These are phyloP conservation scores for Blastocystis sp. DNA, from an alignment of 352 stramenopile genomes.

Conservation along the genomic window DNA sequence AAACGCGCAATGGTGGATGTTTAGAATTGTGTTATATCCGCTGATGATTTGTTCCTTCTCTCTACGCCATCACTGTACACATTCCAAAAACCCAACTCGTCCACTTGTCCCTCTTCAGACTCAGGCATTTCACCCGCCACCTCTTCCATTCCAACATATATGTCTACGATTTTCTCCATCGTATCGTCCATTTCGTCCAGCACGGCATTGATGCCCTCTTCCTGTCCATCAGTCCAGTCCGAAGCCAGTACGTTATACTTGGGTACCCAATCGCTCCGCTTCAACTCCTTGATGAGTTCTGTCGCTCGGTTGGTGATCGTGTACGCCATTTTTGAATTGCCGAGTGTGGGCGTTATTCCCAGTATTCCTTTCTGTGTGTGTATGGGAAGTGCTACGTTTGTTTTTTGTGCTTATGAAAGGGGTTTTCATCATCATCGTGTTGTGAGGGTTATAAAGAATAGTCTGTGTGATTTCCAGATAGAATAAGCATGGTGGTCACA, in stretches of 20 bases:
- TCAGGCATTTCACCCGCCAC: neutral
- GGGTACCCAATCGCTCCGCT: slow-evolving; percentile 53
- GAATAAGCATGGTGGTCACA: no score
- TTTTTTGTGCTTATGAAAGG: no score
- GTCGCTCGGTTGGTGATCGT: slow-evolving; percentile 43
- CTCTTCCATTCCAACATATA: slow-evolving; percentile 43
- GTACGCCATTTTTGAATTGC: slow-evolving; percentile 21
- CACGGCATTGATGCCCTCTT: slow-evolving; percentile 47
- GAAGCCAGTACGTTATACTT: slow-evolving; percentile 20
- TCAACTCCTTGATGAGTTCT: slow-evolving; percentile 55
- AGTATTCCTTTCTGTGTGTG: no score
- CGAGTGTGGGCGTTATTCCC: no score
- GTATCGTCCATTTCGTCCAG: slow-evolving; percentile 51
- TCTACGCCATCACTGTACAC: neutral
- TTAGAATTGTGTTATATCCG: slow-evolving; percentile 46
- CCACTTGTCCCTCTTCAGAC: no score
- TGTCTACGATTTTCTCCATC: slow-evolving; percentile 23
- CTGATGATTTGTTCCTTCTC: slow-evolving; percentile 22
- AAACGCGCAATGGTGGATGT: slow-evolving; percentile 39
- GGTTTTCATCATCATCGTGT: no score
- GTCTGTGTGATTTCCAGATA: no score
- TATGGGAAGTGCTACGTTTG: no score
- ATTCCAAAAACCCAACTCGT: neutral
- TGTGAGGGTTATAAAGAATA: no score
- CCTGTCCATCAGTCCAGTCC: neutral